Percentiles rank a stretch among this genome's conserved stretches.
phyloP scores from a whole-genome alignment of 352 stramenopile genomes.

The Globisporangium nodosum region DNA sequence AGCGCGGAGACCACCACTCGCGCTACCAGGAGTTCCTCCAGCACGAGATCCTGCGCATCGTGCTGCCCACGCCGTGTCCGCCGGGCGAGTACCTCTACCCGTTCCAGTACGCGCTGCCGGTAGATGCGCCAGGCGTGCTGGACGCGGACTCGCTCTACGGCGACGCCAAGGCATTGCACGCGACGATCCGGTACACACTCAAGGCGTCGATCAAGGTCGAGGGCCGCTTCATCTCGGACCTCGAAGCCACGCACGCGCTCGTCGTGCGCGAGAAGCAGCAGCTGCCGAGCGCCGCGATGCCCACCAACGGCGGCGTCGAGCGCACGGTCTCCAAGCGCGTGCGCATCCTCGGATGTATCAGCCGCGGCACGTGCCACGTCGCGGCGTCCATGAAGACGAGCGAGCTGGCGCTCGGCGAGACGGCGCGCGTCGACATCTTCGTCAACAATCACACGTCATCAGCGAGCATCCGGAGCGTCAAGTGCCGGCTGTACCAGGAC shows the following conservation, averaged over 20 bases:
- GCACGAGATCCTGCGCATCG: constrained; percentile 47
- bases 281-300: constrained; percentile 14
- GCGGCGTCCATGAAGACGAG: constrained; percentile 62
- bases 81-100: constrained; percentile 68
- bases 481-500: constrained; percentile 52
- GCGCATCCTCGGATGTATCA: constrained; percentile 46
- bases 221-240: constrained; percentile 60
- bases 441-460: constrained; percentile 68
- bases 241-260: constrained; percentile 52
- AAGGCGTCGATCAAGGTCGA: constrained; percentile 64
- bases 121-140: constrained; percentile 45
- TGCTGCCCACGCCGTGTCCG: constrained; percentile 44
- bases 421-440: constrained; percentile 56
- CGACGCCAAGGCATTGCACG: constrained; percentile 44
- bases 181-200: constrained; percentile 74
- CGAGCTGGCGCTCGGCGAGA: constrained; percentile 50
- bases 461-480: constrained; percentile 40
- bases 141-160: constrained; percentile 50
- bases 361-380: constrained; percentile 52
- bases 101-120: constrained; percentile 53
- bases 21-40: constrained; percentile 63
- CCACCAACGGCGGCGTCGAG: constrained; percentile 20
- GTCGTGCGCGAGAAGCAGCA: constrained; percentile 32
- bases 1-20: constrained; percentile 54
- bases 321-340: constrained; percentile 62